A percentile compares a stretch with the other conserved stretches of the same genome.
Conservation (phyloP, 2,329 filamentous ascomycete species). For the Zasmidium citrigriseum region DNA sequence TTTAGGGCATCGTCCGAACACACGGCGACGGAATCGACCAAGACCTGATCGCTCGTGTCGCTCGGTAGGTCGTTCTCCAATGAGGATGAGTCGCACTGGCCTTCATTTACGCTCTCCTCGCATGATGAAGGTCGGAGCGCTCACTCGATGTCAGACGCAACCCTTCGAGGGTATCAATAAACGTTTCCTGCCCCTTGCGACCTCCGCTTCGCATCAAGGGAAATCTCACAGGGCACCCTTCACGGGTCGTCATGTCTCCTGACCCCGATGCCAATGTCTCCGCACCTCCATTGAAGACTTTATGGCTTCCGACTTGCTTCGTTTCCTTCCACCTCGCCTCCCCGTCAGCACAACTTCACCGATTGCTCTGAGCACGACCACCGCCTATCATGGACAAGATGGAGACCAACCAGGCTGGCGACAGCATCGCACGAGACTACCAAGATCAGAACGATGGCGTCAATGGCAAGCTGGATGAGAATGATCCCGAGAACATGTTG, state of each 20-base stretch:
- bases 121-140: too few species aligned
- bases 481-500: constrained; percentile 16
- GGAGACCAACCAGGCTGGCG: constrained; percentile 5
- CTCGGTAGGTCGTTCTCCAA: too few species aligned
- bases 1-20: too few species aligned
- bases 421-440: constrained; percentile 23
- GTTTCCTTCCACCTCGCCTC: background rate
- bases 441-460: constrained; percentile 8
- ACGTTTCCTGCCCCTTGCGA: background rate
- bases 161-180: background rate
- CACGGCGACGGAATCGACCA: too few species aligned
- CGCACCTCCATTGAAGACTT: background rate
- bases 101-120: too few species aligned
- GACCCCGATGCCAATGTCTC: background rate
- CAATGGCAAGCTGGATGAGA: constrained; percentile 16
- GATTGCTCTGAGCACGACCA: background rate
- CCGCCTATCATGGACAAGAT: constrained; percentile 1
- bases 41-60: too few species aligned
- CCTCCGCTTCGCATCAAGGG: constrained; percentile 5
- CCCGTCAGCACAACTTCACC: background rate
- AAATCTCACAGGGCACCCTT: background rate
- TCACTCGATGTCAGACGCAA: background rate
- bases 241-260: background rate
- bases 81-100: too few species aligned
- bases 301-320: background rate